These are phyloP conservation scores for Diospyros kaki DNA, from an alignment of 148 eudicot genomes.

Conservation along the genomic window DNA sequence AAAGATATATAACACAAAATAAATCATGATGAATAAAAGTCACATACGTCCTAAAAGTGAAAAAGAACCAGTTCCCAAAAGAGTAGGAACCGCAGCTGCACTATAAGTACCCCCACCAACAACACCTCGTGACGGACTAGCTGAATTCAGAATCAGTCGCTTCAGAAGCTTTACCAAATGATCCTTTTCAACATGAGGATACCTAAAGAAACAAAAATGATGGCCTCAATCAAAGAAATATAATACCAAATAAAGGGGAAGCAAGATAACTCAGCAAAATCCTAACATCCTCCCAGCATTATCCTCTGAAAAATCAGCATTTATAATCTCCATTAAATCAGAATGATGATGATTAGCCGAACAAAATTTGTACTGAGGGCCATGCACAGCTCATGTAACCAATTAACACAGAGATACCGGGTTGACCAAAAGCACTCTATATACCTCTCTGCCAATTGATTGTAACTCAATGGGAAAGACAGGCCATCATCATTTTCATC, in stretches of 20 bases:
- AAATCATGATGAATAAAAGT: neutral
- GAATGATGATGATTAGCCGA: neutral
- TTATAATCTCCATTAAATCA: neutral
- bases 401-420: neutral
- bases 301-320: neutral
- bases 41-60: conserved; percentile 73
- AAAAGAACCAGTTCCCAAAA: conserved; percentile 85
- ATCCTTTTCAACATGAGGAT: conserved; percentile 78
- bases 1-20: neutral
- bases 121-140: conserved; percentile 34
- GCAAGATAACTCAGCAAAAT: neutral
- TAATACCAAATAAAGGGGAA: neutral
- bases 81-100: conserved; percentile 91
- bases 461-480: conserved; percentile 89
- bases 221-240: neutral
- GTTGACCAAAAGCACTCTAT: conserved; percentile 8
- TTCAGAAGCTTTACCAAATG: conserved; percentile 90
- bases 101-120: conserved; percentile 48
- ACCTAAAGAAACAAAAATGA: conserved; percentile 32
- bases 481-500: conserved; percentile 91
- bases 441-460: conserved; percentile 80
- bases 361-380: neutral
- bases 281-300: neutral
- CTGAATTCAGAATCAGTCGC: conserved; percentile 54
- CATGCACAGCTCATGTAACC: neutral